Evolutionary conservation across 306 rosid genomes (phyloP).

Genomic region (Senna siamea): DNA sequence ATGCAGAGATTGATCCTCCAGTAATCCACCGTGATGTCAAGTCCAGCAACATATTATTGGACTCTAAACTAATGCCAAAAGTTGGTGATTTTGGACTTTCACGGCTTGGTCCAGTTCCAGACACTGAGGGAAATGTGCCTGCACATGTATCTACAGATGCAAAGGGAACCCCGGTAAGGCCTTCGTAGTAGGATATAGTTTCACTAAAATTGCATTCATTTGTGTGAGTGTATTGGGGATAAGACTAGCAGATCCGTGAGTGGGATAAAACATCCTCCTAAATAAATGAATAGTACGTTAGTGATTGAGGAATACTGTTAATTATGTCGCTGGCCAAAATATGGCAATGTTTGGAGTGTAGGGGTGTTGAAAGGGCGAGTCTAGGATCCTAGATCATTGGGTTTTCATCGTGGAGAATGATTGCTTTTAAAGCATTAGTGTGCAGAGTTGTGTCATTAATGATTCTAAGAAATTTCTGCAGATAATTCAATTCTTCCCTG

Average conservation of each 20-base stretch:
- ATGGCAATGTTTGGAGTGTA: too few relatives aligned
- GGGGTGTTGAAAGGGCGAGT: too few relatives aligned
- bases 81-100: conserved; percentile 99
- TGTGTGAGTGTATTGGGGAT: not conserved
- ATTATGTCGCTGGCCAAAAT: too few relatives aligned
- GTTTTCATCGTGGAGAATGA: too few relatives aligned
- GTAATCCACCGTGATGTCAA: conserved; percentile 94
- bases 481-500: too few relatives aligned
- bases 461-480: too few relatives aligned
- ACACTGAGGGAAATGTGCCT: conserved; percentile 72
- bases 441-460: too few relatives aligned
- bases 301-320: too few relatives aligned
- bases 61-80: conserved; percentile 65
- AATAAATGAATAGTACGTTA: too few relatives aligned
- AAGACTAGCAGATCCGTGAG: not conserved
- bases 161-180: conserved; percentile 92
- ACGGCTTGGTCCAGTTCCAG: conserved; percentile 89
- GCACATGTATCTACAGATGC: conserved; percentile 84
- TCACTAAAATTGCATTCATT: not conserved
- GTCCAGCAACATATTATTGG: conserved; percentile 93
- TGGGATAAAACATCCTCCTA: not conserved
- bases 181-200: conserved; percentile 15
- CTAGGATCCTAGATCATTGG: too few relatives aligned
- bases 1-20: conserved; percentile 97
- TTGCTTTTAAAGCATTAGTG: too few relatives aligned